Conservation (phyloP, 305 asterid genomes). For the Solanum aculeatissimum region DNA sequence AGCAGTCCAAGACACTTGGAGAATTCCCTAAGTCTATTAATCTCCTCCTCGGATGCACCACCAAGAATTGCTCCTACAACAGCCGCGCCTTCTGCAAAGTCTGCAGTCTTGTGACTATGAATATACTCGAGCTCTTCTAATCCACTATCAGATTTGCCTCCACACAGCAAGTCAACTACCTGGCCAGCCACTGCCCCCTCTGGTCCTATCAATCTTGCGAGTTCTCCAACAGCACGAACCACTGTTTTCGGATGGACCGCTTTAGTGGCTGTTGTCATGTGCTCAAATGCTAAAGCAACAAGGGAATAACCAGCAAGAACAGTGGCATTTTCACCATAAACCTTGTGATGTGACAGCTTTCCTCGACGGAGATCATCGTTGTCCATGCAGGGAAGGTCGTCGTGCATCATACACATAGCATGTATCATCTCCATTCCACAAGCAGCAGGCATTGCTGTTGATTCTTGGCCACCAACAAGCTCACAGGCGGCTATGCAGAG, state of each 20-base stretch:
- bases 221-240: slow-evolving; percentile 26
- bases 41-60: slow-evolving; percentile 16
- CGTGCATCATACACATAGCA: slow-evolving; percentile 61
- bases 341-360: slow-evolving; percentile 53
- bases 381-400: slow-evolving; percentile 78
- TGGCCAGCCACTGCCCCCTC: slow-evolving; percentile 50
- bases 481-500: slow-evolving; percentile 50
- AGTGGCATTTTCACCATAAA: slow-evolving; percentile 42
- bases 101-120: slow-evolving; percentile 16
- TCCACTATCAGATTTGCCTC: slow-evolving; percentile 28
- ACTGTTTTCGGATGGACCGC: slow-evolving; percentile 26
- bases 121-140: slow-evolving; percentile 12
- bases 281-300: slow-evolving; percentile 50
- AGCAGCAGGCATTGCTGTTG: slow-evolving; percentile 53
- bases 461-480: slow-evolving; percentile 41
- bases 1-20: slow-evolving; percentile 8
- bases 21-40: slow-evolving; percentile 9
- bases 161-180: slow-evolving; percentile 37
- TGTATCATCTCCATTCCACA: slow-evolving; percentile 65
- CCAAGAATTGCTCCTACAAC: slow-evolving; percentile 17
- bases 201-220: slow-evolving; percentile 33
- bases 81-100: slow-evolving; percentile 7
- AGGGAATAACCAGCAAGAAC: slow-evolving; percentile 57
- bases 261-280: slow-evolving; percentile 24
- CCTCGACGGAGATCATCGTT: slow-evolving; percentile 55